Base-by-base conservation (phyloP, 1,284 basidiomycete genomes). In the Melampsora americana region DNA sequence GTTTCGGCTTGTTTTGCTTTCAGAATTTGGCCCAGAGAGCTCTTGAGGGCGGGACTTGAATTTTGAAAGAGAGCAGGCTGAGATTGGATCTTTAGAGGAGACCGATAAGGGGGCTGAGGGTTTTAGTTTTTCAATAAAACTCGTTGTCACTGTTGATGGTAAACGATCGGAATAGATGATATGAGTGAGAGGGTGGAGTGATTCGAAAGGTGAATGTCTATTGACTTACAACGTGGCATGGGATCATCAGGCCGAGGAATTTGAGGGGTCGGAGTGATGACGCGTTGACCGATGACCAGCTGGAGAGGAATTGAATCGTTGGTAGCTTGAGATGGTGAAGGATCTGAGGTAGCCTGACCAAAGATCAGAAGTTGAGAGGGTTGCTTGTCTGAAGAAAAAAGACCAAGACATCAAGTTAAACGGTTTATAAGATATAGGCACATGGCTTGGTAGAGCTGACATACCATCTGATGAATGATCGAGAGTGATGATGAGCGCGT, bases 241-340 rank as follows among this genome's bases (percentile, higher is more conserved):
- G 73, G 73, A 48, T 76, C 73, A 76, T 76, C 73, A 30, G 73
- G 73, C 16, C 73, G 73, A 48, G 72, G 72, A n/a, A 74, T 61
- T 26, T 39, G 62, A 28, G 59, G 35, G 39, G 18, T 50, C 9
- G 60, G 28, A 48, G 44, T 20, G 30, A 32, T 50, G 44, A 61
- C 61, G 2, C 59, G 73, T n/a, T 69, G 59, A 44, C 73, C 73
- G 44, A 76, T 68, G 5, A 76, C 66, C 11, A 76, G 42, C 32
- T 69, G 73, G 42, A 76, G 66, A 20, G 66, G 65, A 35, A 76
- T 28, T 5, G 61, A 39, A 32, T 39, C 11, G 16, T 23, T 28
- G 14, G 35, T 53, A 4, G 50, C 32, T 44, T 56, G 50, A 50
- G 72, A 74, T n/a, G 42, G 44, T 30, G 72, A 74, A 20, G 72